Percentiles rank a stretch among this genome's conserved stretches.
Conservation (phyloP, 2,329 filamentous ascomycete species). For the Emmonsiellopsis sp. region DNA sequence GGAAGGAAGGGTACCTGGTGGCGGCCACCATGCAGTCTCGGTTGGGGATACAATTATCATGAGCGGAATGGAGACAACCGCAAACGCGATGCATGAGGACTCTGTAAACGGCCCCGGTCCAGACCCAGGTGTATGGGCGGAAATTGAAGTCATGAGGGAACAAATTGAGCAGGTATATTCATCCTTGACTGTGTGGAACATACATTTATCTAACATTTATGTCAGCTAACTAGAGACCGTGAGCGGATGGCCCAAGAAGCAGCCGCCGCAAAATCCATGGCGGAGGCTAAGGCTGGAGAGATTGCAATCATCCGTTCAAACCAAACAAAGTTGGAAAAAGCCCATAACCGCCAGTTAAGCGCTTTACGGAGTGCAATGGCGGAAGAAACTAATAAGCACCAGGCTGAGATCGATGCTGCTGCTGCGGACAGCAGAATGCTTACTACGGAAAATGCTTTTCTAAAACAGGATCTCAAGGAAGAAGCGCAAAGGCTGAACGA, state of each 20-base stretch:
- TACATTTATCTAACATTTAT: not conserved
- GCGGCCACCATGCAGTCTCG: not conserved
- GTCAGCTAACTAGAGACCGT: constrained; percentile 30
- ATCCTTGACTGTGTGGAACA: not conserved
- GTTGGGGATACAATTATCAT: not conserved
- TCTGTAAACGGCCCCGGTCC: not conserved
- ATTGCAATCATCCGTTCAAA: constrained; percentile 53
- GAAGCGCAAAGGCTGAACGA: constrained; percentile 41
- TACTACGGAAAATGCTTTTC: constrained; percentile 49
- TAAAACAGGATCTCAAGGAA: constrained; percentile 51
- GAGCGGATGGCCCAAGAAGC: constrained; percentile 31
- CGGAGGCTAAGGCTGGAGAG: constrained; percentile 48
- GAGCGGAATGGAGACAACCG: not conserved
- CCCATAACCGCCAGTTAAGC: constrained; percentile 44
- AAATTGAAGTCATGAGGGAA: constrained; percentile 10
- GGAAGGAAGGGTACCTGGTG: not conserved
- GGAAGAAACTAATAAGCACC: constrained; percentile 44
- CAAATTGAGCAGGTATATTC: constrained; percentile 10
- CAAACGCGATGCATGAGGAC: not conserved
- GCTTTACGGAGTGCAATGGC: constrained; percentile 45
- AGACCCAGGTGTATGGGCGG: not conserved
- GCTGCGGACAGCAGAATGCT: constrained; percentile 47
- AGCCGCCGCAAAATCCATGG: constrained; percentile 28
- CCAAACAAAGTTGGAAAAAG: constrained; percentile 42
- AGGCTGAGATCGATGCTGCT: constrained; percentile 45